phyloP scores from a whole-genome alignment of 352 stramenopile species.

The Plasmopara halstedii region DNA sequence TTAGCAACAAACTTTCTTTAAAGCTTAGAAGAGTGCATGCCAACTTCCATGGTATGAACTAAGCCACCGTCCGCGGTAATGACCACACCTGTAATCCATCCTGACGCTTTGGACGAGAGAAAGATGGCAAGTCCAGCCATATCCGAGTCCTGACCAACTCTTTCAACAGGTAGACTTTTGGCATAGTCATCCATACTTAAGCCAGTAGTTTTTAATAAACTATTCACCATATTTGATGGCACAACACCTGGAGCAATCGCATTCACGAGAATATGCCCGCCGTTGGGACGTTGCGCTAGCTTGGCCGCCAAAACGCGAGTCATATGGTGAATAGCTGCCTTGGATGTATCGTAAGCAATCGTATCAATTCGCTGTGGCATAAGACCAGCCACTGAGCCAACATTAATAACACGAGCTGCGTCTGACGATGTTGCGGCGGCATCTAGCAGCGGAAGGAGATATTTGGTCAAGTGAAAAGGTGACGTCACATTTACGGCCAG shows the following conservation, averaged over 20 bases:
- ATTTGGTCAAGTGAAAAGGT: slow-evolving; percentile 90
- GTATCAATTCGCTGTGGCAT: slow-evolving; percentile 82
- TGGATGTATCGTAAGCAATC: slow-evolving; percentile 91
- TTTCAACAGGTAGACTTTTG: too few relatives aligned
- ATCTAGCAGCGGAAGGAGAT: slow-evolving; percentile 88
- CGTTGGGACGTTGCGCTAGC: slow-evolving; percentile 70
- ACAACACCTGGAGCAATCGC: slow-evolving; percentile 90
- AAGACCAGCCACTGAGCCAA: slow-evolving; percentile 72
- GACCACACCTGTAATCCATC: too few relatives aligned
- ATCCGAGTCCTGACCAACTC: too few relatives aligned
- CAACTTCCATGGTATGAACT: too few relatives aligned
- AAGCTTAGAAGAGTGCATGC: too few relatives aligned
- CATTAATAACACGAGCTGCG: slow-evolving; percentile 64
- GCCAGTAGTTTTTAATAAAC: slow-evolving; percentile 43
- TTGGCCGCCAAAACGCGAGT: too few relatives aligned
- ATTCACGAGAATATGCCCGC: slow-evolving; percentile 92
- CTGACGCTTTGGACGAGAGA: too few relatives aligned
- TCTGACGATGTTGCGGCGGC: slow-evolving; percentile 36
- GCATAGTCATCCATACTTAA: slow-evolving; percentile 38
- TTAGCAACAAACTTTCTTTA: too few relatives aligned
- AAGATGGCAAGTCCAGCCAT: too few relatives aligned
- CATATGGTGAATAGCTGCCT: slow-evolving; percentile 92
- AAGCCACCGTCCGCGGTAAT: too few relatives aligned
- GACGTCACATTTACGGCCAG: slow-evolving; percentile 94
- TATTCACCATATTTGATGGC: slow-evolving; percentile 86